A percentile compares a stretch with the other conserved stretches of the same genome.
Conservation (phyloP, 176 grass and related monocot genomes). For the Otatea glauca region DNA sequence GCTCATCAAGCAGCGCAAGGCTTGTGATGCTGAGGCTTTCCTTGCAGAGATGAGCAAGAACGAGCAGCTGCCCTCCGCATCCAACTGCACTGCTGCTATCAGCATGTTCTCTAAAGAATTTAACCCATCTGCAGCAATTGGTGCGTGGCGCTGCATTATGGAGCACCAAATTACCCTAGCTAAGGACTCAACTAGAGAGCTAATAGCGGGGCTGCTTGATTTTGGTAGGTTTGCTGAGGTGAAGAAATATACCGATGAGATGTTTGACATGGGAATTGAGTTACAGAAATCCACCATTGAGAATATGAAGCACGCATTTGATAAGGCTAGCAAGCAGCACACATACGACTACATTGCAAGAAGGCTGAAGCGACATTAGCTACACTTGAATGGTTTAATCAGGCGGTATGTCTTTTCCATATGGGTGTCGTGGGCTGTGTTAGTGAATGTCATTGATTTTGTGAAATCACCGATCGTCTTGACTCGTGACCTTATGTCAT, state of each 20-base stretch:
- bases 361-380: constrained; percentile 54
- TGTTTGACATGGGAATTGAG: constrained; percentile 65
- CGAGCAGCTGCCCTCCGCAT: constrained; percentile 66
- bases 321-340: constrained; percentile 50
- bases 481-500: neutral
- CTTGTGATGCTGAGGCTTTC: constrained; percentile 66
- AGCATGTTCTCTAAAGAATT: constrained; percentile 74
- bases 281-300: constrained; percentile 56
- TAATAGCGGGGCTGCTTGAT: constrained; percentile 64
- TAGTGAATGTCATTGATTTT: neutral
- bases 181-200: constrained; percentile 64
- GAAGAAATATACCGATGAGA: constrained; percentile 54
- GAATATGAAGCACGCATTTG: constrained; percentile 60
- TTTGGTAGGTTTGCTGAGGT: constrained; percentile 64
- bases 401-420: constrained; percentile 53
- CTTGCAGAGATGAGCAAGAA: constrained; percentile 87
- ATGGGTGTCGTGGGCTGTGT: constrained; percentile 35
- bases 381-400: constrained; percentile 19
- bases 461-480: no score
- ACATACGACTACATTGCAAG: constrained; percentile 53
- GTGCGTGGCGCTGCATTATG: constrained; percentile 62
- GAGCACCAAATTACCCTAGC: constrained; percentile 53
- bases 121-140: constrained; percentile 62
- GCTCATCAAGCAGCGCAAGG: constrained; percentile 62
- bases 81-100: constrained; percentile 65